These are phyloP conservation scores for Fusarium metavorans DNA, from an alignment of 2,329 filamentous ascomycete species.

Conservation along the genomic window DNA sequence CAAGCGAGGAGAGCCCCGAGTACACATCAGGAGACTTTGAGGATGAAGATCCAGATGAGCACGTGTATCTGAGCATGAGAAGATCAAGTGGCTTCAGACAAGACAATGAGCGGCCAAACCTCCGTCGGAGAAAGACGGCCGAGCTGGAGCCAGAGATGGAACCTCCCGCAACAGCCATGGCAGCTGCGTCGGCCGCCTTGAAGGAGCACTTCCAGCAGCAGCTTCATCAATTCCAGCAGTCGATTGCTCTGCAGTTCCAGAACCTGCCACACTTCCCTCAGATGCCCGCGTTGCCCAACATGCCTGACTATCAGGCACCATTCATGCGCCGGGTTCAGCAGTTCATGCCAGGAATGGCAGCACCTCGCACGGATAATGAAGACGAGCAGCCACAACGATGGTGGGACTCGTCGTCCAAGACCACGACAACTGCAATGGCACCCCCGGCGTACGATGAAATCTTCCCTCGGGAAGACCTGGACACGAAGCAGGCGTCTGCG, in stretches of 20 bases:
- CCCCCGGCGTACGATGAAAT: constrained; percentile 86
- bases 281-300: constrained; percentile 64
- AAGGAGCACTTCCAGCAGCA: constrained; percentile 80
- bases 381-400: constrained; percentile 61
- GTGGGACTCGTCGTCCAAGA: constrained; percentile 73
- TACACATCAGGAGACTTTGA: constrained; percentile 60
- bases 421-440: constrained; percentile 60
- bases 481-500: constrained; percentile 70
- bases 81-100: constrained; percentile 45
- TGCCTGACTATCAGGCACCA: constrained; percentile 79
- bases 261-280: constrained; percentile 67
- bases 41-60: constrained; percentile 55
- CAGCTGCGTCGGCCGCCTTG: constrained; percentile 77
- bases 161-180: constrained; percentile 70
- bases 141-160: constrained; percentile 52
- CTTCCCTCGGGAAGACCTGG: constrained; percentile 69
- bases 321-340: constrained; percentile 80
- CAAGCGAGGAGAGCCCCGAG: constrained; percentile 57
- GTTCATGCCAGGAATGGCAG: constrained; percentile 74
- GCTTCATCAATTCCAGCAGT: constrained; percentile 81
- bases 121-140: constrained; percentile 55
- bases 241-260: constrained; percentile 74
- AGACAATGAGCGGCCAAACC: constrained; percentile 50
- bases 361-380: constrained; percentile 62
- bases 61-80: constrained; percentile 52